Base-by-base conservation (phyloP, 805 yeast species). In the Barnettozyma sp. region DNA sequence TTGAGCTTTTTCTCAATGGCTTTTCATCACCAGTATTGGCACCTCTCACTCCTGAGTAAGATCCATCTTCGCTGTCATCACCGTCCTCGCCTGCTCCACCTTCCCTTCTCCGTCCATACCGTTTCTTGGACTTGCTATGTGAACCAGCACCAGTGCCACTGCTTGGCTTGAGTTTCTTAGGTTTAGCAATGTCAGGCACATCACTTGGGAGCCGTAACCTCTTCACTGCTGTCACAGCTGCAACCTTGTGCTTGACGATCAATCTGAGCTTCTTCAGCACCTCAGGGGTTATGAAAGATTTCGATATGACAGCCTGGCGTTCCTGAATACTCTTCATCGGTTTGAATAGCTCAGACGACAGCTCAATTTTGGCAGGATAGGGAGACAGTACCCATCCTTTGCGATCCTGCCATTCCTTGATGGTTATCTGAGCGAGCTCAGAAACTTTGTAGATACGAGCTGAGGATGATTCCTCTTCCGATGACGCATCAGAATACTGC, bases 311-410 rank as follows among this genome's bases (percentile, higher is more conserved):
- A 11, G 55, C 58, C 41, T 76, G 81, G 3, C 85, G 80, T 41
- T 76, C 80, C 12, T 64, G 59, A 2, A 71, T 52, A n/a, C 71
- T 63, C 7, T 64, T 62, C 66, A 81, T 74, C 2, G 82, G 74
- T n/a, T 66, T 60, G 56, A 70, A 85, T 7, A 83, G 53, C 50
- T 86, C 95, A n/a, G 67, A 58, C 0, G 90, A 79, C 14, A 86
- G 55, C 14, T 73, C 71, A 13, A 82, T 56, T 48, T 79, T 82
- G 2, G 90, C 94, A 0, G 95, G 94, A 76, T 88, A 87, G 0
- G 87, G 76, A 17, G 78, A 72, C 38, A 82, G 63, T 16, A 71
- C 70, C 94, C 95, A 85, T 30, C 66, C 68, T 47, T 70, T 76
- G 17, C 59, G 49, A 17, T 71, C 78, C 28, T 78, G 72, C 17